A percentile compares a stretch with the other conserved stretches of the same genome.
These are phyloP conservation scores for Pleurotus pulmonarius DNA, from an alignment of 768 basidiomycete genomes.

Conservation along the genomic window DNA sequence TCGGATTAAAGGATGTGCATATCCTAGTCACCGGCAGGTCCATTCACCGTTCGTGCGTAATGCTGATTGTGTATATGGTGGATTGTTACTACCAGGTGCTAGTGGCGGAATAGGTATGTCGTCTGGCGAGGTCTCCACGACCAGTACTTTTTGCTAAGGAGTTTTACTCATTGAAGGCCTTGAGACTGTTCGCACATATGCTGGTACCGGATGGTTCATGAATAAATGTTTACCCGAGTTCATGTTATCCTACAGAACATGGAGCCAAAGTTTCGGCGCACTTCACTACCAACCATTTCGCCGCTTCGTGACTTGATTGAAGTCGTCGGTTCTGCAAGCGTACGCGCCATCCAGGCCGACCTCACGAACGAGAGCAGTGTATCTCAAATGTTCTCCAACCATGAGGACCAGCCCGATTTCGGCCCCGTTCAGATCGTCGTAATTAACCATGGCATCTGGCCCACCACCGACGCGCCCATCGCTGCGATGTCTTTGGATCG, in stretches of 20 bases:
- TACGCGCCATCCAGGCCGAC: conserved; percentile 49
- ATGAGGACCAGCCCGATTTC: conserved; percentile 29
- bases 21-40: conserved; percentile 63
- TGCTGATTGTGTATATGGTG: too few species aligned
- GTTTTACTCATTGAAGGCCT: conserved; percentile 30
- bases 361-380: conserved; percentile 57
- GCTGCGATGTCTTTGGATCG: conserved; percentile 56
- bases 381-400: conserved; percentile 41
- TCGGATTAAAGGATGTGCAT: conserved; percentile 56
- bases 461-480: conserved; percentile 41
- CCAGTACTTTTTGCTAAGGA: not conserved
- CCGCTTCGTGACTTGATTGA: conserved; percentile 37
- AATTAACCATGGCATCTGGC: conserved; percentile 61
- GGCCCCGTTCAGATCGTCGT: conserved; percentile 54
- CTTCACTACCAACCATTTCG: conserved; percentile 49
- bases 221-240: not conserved
- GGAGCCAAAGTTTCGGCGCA: conserved; percentile 72
- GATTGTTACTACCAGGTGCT: conserved; percentile 41
- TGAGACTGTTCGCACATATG: conserved; percentile 52
- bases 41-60: not conserved
- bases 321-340: conserved; percentile 27
- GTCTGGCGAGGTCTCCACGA: not conserved
- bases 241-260: conserved; percentile 40
- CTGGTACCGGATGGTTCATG: conserved; percentile 34
- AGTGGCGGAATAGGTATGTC: conserved; percentile 63